Conservation (phyloP, 106 monocot genomes). For the Platanthera guangdongensis region DNA sequence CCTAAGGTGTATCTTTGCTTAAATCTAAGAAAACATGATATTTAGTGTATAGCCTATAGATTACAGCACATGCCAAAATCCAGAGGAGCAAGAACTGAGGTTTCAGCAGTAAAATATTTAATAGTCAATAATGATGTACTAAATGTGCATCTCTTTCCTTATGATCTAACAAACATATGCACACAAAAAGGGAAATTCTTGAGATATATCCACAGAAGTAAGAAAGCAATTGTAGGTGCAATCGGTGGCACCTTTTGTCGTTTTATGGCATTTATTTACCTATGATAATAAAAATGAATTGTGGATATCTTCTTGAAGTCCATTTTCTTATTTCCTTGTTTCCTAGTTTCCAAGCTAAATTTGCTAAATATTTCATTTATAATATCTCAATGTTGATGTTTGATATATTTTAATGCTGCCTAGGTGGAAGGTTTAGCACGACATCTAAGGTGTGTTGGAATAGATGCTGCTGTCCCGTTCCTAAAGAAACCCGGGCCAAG, state of each 20-base stretch:
- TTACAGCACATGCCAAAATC: not conserved
- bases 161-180: not conserved
- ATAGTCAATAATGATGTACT: not conserved
- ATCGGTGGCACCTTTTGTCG: not conserved
- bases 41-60: not conserved
- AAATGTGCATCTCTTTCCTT: not conserved
- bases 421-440: conserved; percentile 94
- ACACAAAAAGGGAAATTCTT: not conserved
- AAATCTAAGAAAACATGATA: not conserved
- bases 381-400: not conserved
- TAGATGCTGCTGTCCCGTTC: conserved; percentile 86
- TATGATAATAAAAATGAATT: conserved; percentile 1
- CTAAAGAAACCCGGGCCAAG: conserved; percentile 80
- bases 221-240: not conserved
- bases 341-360: not conserved
- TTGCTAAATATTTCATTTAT: not conserved
- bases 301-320: not conserved
- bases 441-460: conserved; percentile 94
- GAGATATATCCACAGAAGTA: not conserved
- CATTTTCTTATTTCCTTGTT: not conserved
- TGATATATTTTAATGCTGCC: not conserved
- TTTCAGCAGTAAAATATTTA: not conserved
- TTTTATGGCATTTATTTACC: not conserved
- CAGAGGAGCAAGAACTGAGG: not conserved
- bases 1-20: not conserved